Evolutionary conservation across 1,284 basidiomycete genomes (phyloP).

Genomic region (Austroboletus niveus): DNA sequence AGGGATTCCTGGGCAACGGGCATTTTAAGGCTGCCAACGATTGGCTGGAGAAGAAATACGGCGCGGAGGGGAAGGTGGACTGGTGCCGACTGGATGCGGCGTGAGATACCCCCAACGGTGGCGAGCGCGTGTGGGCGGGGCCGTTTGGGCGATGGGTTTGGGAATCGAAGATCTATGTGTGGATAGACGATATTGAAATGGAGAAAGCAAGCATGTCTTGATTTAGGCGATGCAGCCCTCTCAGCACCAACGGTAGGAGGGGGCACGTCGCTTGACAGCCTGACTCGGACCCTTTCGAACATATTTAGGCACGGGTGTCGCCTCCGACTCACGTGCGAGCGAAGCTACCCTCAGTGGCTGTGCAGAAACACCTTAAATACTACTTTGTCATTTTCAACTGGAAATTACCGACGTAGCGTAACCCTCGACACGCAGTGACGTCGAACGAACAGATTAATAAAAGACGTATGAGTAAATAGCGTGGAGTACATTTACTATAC

Average conservation of each 20-base stretch:
- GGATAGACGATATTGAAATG: conserved; percentile 30
- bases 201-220: conserved; percentile 14
- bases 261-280: not conserved
- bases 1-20: conserved; percentile 88
- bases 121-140: no score
- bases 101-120: not conserved
- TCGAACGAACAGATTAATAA: conserved; percentile 29
- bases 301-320: conserved; percentile 7
- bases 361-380: conserved; percentile 32
- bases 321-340: conserved; percentile 19
- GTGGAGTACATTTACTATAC: conserved; percentile 35
- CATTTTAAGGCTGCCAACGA: conserved; percentile 88
- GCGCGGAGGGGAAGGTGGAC: conserved; percentile 66
- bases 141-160: no score
- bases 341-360: conserved; percentile 29
- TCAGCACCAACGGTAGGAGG: not conserved
- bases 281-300: conserved; percentile 11
- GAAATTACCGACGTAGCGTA: conserved; percentile 30
- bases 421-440: conserved; percentile 17
- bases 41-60: conserved; percentile 79
- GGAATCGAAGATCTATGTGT: conserved; percentile 25
- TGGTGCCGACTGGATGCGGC: conserved; percentile 59
- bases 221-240: conserved; percentile 7
- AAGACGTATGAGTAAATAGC: conserved; percentile 33
- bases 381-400: conserved; percentile 20